A percentile compares a stretch with the other conserved stretches of the same genome.
phyloP scores from a whole-genome alignment of 75 land plant genomes.

The Isoetes taiwanensis region DNA sequence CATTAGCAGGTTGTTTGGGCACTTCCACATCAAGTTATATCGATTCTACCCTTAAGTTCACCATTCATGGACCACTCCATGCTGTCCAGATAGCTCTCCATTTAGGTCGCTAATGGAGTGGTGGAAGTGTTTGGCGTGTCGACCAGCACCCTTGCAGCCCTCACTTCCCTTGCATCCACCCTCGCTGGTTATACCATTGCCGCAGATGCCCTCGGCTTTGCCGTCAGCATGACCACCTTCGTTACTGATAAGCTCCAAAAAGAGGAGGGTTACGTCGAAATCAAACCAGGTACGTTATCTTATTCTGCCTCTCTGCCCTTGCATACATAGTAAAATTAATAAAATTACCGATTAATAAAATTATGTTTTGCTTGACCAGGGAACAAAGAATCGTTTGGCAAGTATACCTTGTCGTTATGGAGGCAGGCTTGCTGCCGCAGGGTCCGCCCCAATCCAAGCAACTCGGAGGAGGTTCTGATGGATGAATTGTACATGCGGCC shows the following conservation, averaged over 20 bases:
- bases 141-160: neutral
- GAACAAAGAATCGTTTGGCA: neutral
- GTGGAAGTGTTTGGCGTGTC: slow-evolving; percentile 2
- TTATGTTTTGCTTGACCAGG: too few species aligned
- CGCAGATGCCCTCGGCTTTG: neutral
- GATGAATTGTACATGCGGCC: slow-evolving; percentile 6
- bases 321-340: too few species aligned
- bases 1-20: too few species aligned
- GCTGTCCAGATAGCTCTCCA: too few species aligned
- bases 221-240: neutral
- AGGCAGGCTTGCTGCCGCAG: neutral
- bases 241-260: neutral
- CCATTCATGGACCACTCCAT: too few species aligned
- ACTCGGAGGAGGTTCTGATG: neutral
- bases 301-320: too few species aligned
- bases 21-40: too few species aligned
- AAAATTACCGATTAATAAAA: too few species aligned
- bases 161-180: neutral
- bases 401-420: slow-evolving; percentile 1
- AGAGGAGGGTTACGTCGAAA: neutral
- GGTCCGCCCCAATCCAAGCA: neutral
- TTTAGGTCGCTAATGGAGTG: neutral
- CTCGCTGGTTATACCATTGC: neutral
- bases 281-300: neutral
- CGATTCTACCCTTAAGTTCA: too few species aligned